A percentile compares a stretch with the other conserved stretches of the same genome.
phyloP scores from a whole-genome alignment of 768 basidiomycete genomes.

The Tulasnella sp. region DNA sequence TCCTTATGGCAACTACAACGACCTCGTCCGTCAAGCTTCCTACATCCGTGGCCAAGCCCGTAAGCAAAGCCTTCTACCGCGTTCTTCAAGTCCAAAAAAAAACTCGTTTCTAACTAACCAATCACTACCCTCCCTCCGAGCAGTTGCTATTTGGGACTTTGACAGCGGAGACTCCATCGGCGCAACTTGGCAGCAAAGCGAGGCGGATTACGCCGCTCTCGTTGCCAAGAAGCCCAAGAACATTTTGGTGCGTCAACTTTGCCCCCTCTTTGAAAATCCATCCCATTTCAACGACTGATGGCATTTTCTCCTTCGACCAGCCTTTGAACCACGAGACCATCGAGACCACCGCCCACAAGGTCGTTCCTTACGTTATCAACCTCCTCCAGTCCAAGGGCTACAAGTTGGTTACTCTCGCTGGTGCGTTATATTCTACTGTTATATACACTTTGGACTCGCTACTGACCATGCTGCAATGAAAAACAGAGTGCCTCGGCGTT shows the following conservation, averaged over 20 bases:
- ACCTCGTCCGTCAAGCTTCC: constrained; percentile 20
- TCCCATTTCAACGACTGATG: background rate
- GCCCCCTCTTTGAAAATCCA: background rate
- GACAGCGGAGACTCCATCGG: constrained; percentile 16
- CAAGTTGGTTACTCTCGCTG: constrained; percentile 23
- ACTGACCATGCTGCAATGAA: no score
- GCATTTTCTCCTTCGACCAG: background rate
- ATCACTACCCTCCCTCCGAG: background rate
- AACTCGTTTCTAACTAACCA: background rate
- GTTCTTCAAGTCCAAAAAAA: no score
- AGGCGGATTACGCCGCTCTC: background rate
- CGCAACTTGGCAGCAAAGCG: background rate
- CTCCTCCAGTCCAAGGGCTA: constrained; percentile 18
- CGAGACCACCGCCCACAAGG: constrained; percentile 21
- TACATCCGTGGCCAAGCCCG: constrained; percentile 9
- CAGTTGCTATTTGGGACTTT: constrained; percentile 21
- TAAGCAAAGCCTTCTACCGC: background rate
- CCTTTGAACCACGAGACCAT: constrained; percentile 25
- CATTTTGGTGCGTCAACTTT: constrained; percentile 7
- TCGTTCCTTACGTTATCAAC: constrained; percentile 21
- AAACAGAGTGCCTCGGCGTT: constrained; percentile 12
- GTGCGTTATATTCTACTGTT: background rate
- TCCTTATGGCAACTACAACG: constrained; percentile 22
- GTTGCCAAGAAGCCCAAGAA: constrained; percentile 19
- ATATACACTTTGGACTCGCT: background rate